Base-by-base conservation (phyloP, 805 yeast genomes). In the Candida jianshihensis region DNA sequence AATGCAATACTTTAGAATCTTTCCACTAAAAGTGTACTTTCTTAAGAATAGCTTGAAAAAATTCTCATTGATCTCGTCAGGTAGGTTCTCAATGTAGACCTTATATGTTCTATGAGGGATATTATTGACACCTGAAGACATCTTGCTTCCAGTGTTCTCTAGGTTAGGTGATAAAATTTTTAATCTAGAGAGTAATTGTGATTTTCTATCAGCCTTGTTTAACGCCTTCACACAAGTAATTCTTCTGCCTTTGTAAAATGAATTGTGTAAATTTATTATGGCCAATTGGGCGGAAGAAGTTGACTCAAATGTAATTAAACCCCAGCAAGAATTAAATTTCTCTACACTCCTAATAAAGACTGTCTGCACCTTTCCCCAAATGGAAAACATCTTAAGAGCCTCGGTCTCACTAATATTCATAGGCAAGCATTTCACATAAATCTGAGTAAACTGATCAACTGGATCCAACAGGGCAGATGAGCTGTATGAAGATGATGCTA, bases 341-440 rank as follows among this genome's bases (percentile, higher is more conserved):
- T 54, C 56, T 14, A 57, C 53, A 13, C 55, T 50, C 2, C 86
- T 85, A 47, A 78, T 59, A 36, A 68, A 74, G 11, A 74, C 62
- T 1, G 72, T 64, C 17, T 68, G 72, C 24, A 82, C 65, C 4
- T 59, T 57, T 22, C 80, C 78, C 46, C 65, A 73, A 25, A 59
- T 43, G 7, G 57, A 44, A 46, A 82, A 75, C 28, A 73, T 55
- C 16, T 56, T 48, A 4, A 61, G 37, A 25, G 81, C 54, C 19
- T 60, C 63, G n/a, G 56, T 57, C 41, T 63, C 66, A 17, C 68
- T 50, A 5, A 57, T 53, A 13, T 57, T 50, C 10, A 58, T 35
- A 2, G 76, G 73, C 30, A 75, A 56, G 33, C 73, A 70, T 43
- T 64, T 68, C 18, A 76, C 66, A 41, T 77, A 73, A 31, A 81